These are phyloP conservation scores for Jatropha curcas DNA, from an alignment of 345 rosid species.

Conservation along the genomic window DNA sequence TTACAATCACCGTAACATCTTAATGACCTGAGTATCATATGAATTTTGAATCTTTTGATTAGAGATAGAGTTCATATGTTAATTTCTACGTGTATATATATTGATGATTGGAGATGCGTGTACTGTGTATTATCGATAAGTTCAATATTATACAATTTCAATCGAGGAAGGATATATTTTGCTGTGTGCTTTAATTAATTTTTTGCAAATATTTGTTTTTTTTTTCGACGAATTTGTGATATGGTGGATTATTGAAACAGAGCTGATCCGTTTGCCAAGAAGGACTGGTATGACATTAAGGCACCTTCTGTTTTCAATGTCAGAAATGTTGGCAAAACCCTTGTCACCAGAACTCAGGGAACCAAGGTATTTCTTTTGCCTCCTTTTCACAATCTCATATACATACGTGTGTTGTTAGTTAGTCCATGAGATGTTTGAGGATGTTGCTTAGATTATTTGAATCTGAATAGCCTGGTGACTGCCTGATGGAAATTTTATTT, in stretches of 20 bases:
- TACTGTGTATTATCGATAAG: neutral
- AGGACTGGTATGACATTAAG: slow-evolving; percentile 62
- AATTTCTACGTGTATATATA: neutral
- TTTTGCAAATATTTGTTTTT: neutral
- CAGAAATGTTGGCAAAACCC: slow-evolving; percentile 55
- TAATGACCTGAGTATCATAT: neutral
- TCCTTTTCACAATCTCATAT: neutral
- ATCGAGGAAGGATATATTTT: neutral
- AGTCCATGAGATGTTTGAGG: no score
- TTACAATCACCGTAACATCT: neutral
- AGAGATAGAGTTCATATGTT: neutral
- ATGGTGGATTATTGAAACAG: slow-evolving; percentile 17
- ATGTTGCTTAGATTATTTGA: neutral
- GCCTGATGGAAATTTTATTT: neutral
- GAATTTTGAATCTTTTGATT: neutral
- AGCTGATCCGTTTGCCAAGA: slow-evolving; percentile 54
- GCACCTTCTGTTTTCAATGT: slow-evolving; percentile 48
- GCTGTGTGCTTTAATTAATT: neutral
- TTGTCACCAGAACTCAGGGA: slow-evolving; percentile 57
- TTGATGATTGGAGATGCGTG: neutral
- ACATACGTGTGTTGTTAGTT: neutral
- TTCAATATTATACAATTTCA: neutral
- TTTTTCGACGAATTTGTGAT: no score
- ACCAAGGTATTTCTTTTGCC: slow-evolving; percentile 41
- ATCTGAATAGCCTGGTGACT: neutral